Conservation (phyloP, 768 basidiomycete species). For the Lactarius psammicola region DNA sequence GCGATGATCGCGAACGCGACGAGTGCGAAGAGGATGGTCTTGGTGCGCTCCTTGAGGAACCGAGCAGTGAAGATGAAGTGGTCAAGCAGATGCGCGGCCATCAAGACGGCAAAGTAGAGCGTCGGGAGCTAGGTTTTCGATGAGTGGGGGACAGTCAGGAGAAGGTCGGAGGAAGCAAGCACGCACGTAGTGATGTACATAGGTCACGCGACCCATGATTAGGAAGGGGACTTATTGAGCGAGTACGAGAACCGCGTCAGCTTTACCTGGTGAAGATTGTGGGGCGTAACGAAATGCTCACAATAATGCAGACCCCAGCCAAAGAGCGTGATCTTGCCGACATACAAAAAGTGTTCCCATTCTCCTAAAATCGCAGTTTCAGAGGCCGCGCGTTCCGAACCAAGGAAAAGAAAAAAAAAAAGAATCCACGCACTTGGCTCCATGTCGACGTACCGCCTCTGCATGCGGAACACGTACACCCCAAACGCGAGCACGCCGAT, state of each 20-base stretch:
- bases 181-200: constrained; percentile 93
- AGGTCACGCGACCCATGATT: constrained; percentile 97
- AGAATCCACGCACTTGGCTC: constrained; percentile 61
- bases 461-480: constrained; percentile 75
- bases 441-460: constrained; percentile 91
- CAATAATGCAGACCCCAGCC: constrained; percentile 93
- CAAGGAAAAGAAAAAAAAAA: neutral
- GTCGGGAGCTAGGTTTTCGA: constrained; percentile 69
- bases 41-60: constrained; percentile 59
- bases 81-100: constrained; percentile 88
- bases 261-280: neutral
- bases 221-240: constrained; percentile 80
- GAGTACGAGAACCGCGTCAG: constrained; percentile 9
- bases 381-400: constrained; percentile 8
- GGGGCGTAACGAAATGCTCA: constrained; percentile 40
- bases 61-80: constrained; percentile 86
- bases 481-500: constrained; percentile 51
- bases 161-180: neutral
- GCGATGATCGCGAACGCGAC: constrained; percentile 57
- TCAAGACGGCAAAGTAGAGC: constrained; percentile 93
- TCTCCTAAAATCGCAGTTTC: constrained; percentile 49
- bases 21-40: constrained; percentile 68
- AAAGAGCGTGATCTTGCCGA: constrained; percentile 84
- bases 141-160: neutral
- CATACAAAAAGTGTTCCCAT: constrained; percentile 94